Conservation (phyloP, 169 alveolate species). For the Miamiensis avidus region DNA sequence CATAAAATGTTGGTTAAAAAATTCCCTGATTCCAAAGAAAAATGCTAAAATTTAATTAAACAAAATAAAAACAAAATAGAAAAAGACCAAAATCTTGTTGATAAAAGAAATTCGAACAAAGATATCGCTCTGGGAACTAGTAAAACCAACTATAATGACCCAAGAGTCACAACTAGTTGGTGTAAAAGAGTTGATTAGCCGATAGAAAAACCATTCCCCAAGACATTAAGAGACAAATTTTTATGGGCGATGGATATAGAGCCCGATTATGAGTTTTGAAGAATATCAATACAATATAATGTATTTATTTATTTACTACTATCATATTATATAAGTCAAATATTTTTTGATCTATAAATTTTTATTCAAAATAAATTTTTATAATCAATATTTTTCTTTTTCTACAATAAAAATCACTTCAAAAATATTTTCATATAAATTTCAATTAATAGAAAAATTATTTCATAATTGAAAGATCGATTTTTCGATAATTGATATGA, state of each 20-base stretch:
- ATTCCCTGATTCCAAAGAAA: slow-evolving; percentile 63
- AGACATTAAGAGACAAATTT: slow-evolving; percentile 92
- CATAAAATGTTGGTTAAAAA: slow-evolving; percentile 38
- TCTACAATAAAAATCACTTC: too few species aligned
- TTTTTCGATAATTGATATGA: too few species aligned
- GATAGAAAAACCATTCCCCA: slow-evolving; percentile 96
- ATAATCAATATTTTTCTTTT: too few species aligned
- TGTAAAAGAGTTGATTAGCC: slow-evolving; percentile 96
- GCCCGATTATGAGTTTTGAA: slow-evolving; percentile 90
- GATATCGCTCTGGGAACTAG: slow-evolving; percentile 98
- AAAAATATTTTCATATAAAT: too few species aligned
- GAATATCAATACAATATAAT: too few species aligned
- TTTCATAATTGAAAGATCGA: too few species aligned
- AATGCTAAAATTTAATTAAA: slow-evolving; percentile 37
- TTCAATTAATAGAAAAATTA: too few species aligned
- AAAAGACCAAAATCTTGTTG: slow-evolving; percentile 68
- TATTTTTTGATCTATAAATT: too few species aligned
- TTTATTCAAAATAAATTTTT: too few species aligned
- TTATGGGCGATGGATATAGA: slow-evolving; percentile 99
- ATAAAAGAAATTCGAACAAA: slow-evolving; percentile 95
- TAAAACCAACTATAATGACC: slow-evolving; percentile 99
- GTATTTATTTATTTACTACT: too few species aligned
- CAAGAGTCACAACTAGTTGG: slow-evolving; percentile 97
- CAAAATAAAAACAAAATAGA: slow-evolving; percentile 58
- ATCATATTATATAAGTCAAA: too few species aligned